Percentiles rank a stretch among this genome's conserved stretches.
These are phyloP conservation scores for Ustilago nuda DNA, from an alignment of 1,284 basidiomycete species.

Conservation along the genomic window DNA sequence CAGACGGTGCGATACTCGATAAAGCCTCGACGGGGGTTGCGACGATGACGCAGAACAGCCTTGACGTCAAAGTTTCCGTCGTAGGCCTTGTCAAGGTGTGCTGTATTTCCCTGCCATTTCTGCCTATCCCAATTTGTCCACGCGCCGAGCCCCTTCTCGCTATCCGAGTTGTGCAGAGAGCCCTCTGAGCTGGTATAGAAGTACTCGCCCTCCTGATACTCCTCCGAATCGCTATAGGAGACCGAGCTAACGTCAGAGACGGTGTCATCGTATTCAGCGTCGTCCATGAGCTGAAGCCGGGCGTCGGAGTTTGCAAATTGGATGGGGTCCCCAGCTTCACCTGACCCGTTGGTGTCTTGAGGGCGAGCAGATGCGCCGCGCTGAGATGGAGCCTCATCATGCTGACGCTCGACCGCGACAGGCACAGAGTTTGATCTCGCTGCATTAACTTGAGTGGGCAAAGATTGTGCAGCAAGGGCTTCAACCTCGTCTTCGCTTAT, in stretches of 20 bases:
- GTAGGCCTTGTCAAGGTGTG: constrained; percentile 38
- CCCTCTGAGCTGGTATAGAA: constrained; percentile 54
- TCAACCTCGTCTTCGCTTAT: constrained; percentile 37
- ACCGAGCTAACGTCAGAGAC: constrained; percentile 33
- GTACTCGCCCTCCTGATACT: neutral
- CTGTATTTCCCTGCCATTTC: constrained; percentile 39
- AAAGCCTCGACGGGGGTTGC: constrained; percentile 35
- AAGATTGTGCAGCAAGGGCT: constrained; percentile 13
- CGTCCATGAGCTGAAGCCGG: constrained; percentile 6
- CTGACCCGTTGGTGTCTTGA: neutral
- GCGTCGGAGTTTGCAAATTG: constrained; percentile 14
- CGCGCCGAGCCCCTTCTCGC: constrained; percentile 29
- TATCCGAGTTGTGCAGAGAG: constrained; percentile 34
- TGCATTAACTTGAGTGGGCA: neutral
- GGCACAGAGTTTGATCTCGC: constrained; percentile 22
- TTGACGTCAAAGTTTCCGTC: constrained; percentile 28
- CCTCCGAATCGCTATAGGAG: constrained; percentile 28
- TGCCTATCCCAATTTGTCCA: constrained; percentile 34
- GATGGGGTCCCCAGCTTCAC: constrained; percentile 13
- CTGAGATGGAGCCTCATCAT: constrained; percentile 1
- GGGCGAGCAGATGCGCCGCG: constrained; percentile 16
- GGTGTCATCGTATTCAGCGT: neutral
- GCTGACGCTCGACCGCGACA: constrained; percentile 4
- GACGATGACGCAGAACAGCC: constrained; percentile 39
- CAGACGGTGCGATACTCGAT: constrained; percentile 43